Evolutionary conservation across 257 asterid species (phyloP).

Genomic region (Nicotiana benthamiana): DNA sequence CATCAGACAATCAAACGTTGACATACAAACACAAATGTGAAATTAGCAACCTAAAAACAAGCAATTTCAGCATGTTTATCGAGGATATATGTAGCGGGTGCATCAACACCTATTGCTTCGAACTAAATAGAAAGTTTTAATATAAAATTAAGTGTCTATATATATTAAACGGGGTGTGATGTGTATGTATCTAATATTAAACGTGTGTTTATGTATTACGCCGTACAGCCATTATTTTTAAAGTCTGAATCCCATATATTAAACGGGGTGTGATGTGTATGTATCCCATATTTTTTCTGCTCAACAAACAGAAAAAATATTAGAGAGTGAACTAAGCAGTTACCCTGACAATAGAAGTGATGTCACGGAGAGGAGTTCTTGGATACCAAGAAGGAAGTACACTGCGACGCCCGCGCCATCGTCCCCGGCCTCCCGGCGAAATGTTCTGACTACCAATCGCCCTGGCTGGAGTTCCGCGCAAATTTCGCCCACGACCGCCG

Average conservation of each 20-base stretch:
- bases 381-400: conserved; percentile 67
- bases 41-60: background rate
- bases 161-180: no score
- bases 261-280: no score
- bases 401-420: conserved; percentile 36
- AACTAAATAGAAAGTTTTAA: no score
- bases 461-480: conserved; percentile 25
- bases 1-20: background rate
- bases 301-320: background rate
- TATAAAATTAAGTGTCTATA: no score
- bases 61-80: background rate
- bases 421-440: conserved; percentile 25
- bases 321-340: background rate
- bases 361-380: conserved; percentile 53
- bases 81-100: no score
- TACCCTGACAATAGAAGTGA: conserved; percentile 60
- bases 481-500: background rate
- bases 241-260: background rate
- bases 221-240: background rate
- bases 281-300: no score
- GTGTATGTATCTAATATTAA: no score
- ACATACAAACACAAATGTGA: background rate
- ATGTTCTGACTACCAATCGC: conserved; percentile 32
- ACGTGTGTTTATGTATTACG: background rate
- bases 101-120: no score